phyloP scores from a whole-genome alignment of 805 yeast species.

The Komagataella pseudopastoris region DNA sequence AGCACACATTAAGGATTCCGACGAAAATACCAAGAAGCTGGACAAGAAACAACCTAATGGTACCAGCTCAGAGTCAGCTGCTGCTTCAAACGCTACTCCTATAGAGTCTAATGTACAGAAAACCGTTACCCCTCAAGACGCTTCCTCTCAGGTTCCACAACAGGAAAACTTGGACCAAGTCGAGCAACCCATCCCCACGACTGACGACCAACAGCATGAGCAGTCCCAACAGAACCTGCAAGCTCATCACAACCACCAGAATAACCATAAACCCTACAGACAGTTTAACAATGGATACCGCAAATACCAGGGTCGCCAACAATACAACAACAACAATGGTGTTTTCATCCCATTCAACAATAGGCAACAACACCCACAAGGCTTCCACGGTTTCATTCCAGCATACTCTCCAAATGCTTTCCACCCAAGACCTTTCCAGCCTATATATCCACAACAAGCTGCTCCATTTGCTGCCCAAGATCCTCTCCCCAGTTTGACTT shows the following conservation, averaged over 20 bases:
- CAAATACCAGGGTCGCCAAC: slow-evolving; percentile 10
- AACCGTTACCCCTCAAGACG: not conserved
- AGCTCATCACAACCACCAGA: not conserved
- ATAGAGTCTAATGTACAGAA: not conserved
- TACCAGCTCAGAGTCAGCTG: not conserved
- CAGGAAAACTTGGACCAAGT: not conserved
- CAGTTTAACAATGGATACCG: slow-evolving; percentile 7
- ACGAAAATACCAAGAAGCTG: slow-evolving; percentile 2
- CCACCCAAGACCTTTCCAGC: slow-evolving; percentile 7
- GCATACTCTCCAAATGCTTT: not conserved
- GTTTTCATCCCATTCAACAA: slow-evolving; percentile 10
- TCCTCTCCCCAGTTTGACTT: slow-evolving; percentile 14
- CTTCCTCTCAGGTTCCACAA: not conserved
- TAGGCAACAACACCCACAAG: slow-evolving; percentile 8
- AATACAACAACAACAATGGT: slow-evolving; percentile 4
- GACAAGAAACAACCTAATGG: slow-evolving; percentile 1
- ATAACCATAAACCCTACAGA: not conserved
- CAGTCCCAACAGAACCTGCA: slow-evolving; percentile 1
- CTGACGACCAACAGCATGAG: slow-evolving; percentile 1
- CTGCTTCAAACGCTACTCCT: not conserved
- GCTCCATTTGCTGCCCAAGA: not conserved
- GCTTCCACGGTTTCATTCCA: not conserved
- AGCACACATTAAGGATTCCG: slow-evolving; percentile 1
- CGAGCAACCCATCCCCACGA: slow-evolving; percentile 2
- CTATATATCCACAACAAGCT: slow-evolving; percentile 10